A percentile compares a stretch with the other conserved stretches of the same genome.
Evolutionary conservation across 139 green algal genomes (phyloP).

Genomic region (Coelastrella sp.): DNA sequence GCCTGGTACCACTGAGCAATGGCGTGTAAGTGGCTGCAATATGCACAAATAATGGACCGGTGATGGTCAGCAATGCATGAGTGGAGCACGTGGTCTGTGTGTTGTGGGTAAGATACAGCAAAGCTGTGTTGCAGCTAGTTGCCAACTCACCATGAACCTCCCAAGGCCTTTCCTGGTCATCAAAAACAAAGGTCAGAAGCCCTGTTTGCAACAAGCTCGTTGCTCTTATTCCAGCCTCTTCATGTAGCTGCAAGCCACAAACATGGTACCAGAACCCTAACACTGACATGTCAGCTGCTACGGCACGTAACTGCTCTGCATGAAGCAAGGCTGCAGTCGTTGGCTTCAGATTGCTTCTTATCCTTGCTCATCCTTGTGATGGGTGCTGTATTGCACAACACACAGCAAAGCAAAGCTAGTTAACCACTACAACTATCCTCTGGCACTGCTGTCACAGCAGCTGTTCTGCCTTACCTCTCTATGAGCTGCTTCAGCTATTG

Average conservation of each 20-base stretch:
- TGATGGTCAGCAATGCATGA: no score
- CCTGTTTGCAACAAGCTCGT: slow-evolving; percentile 49
- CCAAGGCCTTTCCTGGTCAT: slow-evolving; percentile 65
- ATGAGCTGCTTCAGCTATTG: slow-evolving; percentile 49
- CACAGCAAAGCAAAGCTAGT: no score
- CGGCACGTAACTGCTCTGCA: no score
- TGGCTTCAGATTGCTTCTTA: not conserved
- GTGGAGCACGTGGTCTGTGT: no score
- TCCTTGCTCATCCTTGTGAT: no score
- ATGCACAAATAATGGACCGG: no score
- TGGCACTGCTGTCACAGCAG: not conserved
- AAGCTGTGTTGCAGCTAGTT: not conserved
- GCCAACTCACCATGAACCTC: slow-evolving; percentile 65
- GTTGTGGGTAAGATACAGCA: no score
- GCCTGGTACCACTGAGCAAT: not conserved
- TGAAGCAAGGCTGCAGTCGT: not conserved
- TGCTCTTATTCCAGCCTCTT: slow-evolving; percentile 60
- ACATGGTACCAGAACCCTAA: not conserved
- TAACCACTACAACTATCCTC: no score
- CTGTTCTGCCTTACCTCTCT: slow-evolving; percentile 51
- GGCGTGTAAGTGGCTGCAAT: no score
- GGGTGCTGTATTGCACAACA: no score
- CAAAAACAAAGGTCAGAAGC: slow-evolving; percentile 66
- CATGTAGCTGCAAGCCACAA: slow-evolving; percentile 51
- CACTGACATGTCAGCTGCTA: no score